Evolutionary conservation across 371 early-diverging fungal genomes (phyloP).

Genomic region (Apophysomyces trapeziformis): DNA sequence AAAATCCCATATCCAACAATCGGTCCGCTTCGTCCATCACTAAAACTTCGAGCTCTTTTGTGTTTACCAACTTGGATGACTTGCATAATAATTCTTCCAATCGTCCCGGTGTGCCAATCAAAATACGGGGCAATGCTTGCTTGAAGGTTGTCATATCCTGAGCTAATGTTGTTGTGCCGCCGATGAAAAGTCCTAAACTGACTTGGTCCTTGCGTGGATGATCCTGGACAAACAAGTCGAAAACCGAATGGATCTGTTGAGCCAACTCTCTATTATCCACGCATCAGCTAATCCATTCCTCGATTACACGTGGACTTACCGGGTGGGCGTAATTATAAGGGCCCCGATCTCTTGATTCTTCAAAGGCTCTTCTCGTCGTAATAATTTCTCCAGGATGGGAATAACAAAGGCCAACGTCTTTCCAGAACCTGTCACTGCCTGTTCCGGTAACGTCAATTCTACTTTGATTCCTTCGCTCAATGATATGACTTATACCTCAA

Average conservation of each 20-base stretch:
- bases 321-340: conserved; percentile 94
- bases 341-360: conserved; percentile 84
- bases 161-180: conserved; percentile 67
- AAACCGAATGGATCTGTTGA: conserved; percentile 86
- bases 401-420: conserved; percentile 98
- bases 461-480: conserved; percentile 24
- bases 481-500: conserved; percentile 66
- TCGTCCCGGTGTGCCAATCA: conserved; percentile 98
- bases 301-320: conserved; percentile 40
- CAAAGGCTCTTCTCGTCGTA: conserved; percentile 62
- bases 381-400: conserved; percentile 92
- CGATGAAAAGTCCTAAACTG: conserved; percentile 66
- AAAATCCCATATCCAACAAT: conserved; percentile 95
- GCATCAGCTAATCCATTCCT: no score
- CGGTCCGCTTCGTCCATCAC: conserved; percentile 96
- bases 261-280: conserved; percentile 83
- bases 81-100: conserved; percentile 85
- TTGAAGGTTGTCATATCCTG: conserved; percentile 68
- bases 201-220: conserved; percentile 49
- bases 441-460: conserved; percentile 28
- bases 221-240: conserved; percentile 60
- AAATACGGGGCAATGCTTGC: conserved; percentile 73
- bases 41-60: conserved; percentile 86
- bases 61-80: conserved; percentile 58
- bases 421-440: conserved; percentile 99